A percentile compares a stretch with the other conserved stretches of the same genome.
phyloP scores from a whole-genome alignment of 2,329 filamentous ascomycete genomes.

The Hortaea werneckii region DNA sequence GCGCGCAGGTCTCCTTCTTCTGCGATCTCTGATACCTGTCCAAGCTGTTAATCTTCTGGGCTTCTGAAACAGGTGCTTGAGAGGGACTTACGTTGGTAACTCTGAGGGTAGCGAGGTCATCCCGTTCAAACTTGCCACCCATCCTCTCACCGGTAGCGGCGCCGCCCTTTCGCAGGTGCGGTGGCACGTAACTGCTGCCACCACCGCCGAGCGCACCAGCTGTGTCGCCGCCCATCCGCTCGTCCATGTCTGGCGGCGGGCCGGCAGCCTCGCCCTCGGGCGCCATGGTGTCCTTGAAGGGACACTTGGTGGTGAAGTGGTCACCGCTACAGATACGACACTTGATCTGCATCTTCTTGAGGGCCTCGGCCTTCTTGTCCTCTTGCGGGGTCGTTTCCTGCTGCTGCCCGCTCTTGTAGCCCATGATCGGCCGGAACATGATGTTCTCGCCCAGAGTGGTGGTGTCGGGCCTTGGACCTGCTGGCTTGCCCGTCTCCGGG shows the following conservation, averaged over 20 bases:
- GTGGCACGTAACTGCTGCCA: conserved; percentile 85
- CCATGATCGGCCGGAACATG: conserved; percentile 82
- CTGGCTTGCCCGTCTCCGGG: conserved; percentile 69
- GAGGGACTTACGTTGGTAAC: conserved; percentile 79
- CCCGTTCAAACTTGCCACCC: conserved; percentile 88
- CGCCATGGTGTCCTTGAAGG: conserved; percentile 99
- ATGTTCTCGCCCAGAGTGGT: conserved; percentile 97
- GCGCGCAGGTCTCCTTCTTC: conserved; percentile 92
- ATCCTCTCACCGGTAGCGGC: conserved; percentile 69
- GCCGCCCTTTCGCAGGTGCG: conserved; percentile 60
- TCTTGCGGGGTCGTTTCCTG: conserved; percentile 60
- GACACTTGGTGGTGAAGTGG: conserved; percentile 98
- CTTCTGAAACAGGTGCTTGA: background rate
- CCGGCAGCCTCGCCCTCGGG: conserved; percentile 49
- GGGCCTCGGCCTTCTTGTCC: conserved; percentile 57
- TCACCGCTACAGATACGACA: conserved; percentile 98
- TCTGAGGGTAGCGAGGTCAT: conserved; percentile 90
- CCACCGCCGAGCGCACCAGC: conserved; percentile 49
- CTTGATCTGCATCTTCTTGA: conserved; percentile 99
- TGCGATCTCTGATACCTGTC: conserved; percentile 86
- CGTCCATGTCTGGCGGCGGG: conserved; percentile 37
- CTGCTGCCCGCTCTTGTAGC: conserved; percentile 86
- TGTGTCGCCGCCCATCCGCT: conserved; percentile 36
- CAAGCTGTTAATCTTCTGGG: conserved; percentile 18
- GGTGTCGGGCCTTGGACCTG: conserved; percentile 77